Percentiles rank a stretch among this genome's conserved stretches.
phyloP scores from a whole-genome alignment of 2,329 filamentous ascomycete species.

The Hypoxylon sp. region DNA sequence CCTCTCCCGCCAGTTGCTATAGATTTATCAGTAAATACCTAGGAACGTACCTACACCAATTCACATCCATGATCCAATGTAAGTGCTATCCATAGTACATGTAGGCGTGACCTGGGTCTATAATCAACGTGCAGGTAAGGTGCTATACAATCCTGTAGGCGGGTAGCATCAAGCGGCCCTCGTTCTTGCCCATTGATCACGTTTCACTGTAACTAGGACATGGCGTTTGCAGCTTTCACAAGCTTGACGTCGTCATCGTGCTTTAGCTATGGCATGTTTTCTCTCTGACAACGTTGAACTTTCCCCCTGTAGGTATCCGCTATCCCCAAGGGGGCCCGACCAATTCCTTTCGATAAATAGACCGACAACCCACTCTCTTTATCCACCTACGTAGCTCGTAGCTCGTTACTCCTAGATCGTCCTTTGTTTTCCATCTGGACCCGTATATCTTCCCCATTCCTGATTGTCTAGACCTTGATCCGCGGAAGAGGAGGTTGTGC shows the following conservation, averaged over 20 bases:
- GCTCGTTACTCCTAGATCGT: constrained; percentile 6
- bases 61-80: too few relatives aligned
- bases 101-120: constrained; percentile 1
- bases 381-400: too few relatives aligned
- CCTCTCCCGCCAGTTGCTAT: too few relatives aligned
- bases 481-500: constrained; percentile 21
- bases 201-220: constrained; percentile 4
- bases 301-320: constrained; percentile 33
- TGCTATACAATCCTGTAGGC: background rate
- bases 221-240: constrained; percentile 32
- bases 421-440: constrained; percentile 14
- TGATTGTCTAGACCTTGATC: background rate
- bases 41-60: background rate
- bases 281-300: constrained; percentile 14
- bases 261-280: constrained; percentile 40
- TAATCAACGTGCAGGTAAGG: background rate
- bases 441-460: constrained; percentile 5
- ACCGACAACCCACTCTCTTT: constrained; percentile 19
- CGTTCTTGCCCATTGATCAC: constrained; percentile 27
- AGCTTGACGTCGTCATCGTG: constrained; percentile 38
- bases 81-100: too few relatives aligned
- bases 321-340: constrained; percentile 1
- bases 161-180: constrained; percentile 15
- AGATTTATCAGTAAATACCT: too few relatives aligned
- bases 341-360: constrained; percentile 7